Base-by-base conservation (phyloP, 2,329 filamentous ascomycete species). In the Sporothrix pseudoabietina region DNA sequence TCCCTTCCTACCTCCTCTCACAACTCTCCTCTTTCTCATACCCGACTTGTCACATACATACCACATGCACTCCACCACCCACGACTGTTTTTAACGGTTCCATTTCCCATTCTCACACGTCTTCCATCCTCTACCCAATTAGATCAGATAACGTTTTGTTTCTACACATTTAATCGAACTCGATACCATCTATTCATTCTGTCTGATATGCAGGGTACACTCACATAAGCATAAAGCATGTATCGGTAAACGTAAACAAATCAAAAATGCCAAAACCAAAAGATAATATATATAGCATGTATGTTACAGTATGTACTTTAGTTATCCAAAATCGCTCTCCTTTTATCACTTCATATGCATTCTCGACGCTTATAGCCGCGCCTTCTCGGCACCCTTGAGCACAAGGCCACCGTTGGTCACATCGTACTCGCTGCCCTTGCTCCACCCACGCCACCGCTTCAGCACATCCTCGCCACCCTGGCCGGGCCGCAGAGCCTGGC, bases 381-480 rank as follows among this genome's bases (percentile, higher is more conserved):
- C 79, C 76, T 78, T 81, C n/a, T 80, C 78, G 71, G 80, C 78
- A 69, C 80, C 78, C 73, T 82, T 86, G 75, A 84, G 81, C 26
- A 90, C 86, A 75, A 94, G 80, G 0, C 88, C 90, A 0, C 91
- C 92, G 39, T 88, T 83, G 39, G 85, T 81, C 1, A 92, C 83
- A n/a, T 88, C 86, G 79, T 90, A 97, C 44, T 97, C 88, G 74
- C 82, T 85, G 0, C 92, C 94, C 77, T 84, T 87, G 74, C 84
- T 86, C 93, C 94, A 97, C 0, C 93, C 92, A 77, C 91, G 84
- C 95, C 95, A 98, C 69, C 86, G 80, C 69, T 82, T 82, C 75
- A 98, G 80, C 4, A 87, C 86, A 70, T 89, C 87, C 79, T 94
- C 90, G 0, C 93, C 94, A 4, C 92, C 93, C 32, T 90, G 83